These are phyloP conservation scores for Knufia petricola DNA, from an alignment of 2,329 filamentous ascomycete genomes.

Conservation along the genomic window DNA sequence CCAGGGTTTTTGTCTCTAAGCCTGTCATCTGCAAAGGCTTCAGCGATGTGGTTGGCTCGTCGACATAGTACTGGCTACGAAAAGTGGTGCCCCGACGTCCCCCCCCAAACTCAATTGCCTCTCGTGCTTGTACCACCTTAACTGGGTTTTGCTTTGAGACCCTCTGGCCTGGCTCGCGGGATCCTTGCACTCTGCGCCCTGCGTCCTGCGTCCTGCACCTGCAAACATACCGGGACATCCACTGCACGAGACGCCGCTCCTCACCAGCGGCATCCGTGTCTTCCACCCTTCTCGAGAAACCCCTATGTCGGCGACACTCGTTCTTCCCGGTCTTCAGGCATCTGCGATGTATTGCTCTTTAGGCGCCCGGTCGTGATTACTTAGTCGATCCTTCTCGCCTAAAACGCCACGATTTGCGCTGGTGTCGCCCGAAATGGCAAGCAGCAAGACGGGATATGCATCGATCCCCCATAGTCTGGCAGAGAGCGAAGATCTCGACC, in stretches of 20 bases:
- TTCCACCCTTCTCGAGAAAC: background rate
- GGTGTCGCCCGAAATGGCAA: too few relatives aligned
- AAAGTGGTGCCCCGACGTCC: background rate
- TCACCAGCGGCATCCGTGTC: background rate
- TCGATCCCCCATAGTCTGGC: too few relatives aligned
- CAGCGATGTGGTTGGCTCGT: too few relatives aligned
- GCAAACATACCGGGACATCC: conserved; percentile 7
- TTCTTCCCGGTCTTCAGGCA: background rate
- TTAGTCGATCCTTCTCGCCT: background rate
- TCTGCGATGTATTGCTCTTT: background rate
- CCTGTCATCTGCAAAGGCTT: background rate
- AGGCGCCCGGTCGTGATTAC: background rate
- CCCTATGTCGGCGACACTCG: background rate
- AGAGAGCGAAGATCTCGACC: background rate
- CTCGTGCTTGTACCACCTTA: background rate
- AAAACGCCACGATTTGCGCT: background rate
- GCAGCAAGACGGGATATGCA: too few relatives aligned
- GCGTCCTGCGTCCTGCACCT: too few relatives aligned
- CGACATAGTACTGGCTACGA: background rate
- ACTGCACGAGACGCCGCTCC: conserved; percentile 1
- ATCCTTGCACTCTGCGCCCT: conserved; percentile 3
- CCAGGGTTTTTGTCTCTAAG: too few relatives aligned
- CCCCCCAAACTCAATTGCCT: background rate
- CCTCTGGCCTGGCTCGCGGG: background rate
- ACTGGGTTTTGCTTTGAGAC: background rate